These are phyloP conservation scores for Clarireedia sp. DNA, from an alignment of 2,329 filamentous ascomycete genomes.

Conservation along the genomic window DNA sequence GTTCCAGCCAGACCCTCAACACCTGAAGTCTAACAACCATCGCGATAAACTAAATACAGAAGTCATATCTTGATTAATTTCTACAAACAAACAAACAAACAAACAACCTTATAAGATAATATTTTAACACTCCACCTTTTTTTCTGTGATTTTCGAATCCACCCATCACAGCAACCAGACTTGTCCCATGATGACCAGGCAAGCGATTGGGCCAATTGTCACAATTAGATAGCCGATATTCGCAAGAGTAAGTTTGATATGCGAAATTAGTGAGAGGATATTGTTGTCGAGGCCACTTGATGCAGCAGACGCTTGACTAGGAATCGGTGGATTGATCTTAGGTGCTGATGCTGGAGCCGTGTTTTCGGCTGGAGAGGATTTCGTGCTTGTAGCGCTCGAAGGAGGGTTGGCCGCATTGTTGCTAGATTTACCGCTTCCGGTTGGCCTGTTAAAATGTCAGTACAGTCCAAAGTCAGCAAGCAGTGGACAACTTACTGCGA, in stretches of 20 bases:
- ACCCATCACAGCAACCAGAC: slow-evolving; percentile 3
- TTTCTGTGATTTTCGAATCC: background rate
- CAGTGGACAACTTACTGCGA: background rate
- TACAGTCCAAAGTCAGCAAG: background rate
- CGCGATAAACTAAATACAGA: too few relatives aligned
- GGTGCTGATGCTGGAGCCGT: slow-evolving; percentile 1
- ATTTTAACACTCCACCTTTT: background rate
- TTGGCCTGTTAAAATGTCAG: background rate
- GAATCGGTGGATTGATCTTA: slow-evolving; percentile 2
- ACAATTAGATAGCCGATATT: background rate
- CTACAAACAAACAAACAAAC: background rate
- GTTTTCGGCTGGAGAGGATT: slow-evolving; percentile 1
- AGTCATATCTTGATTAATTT: background rate
- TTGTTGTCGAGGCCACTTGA: slow-evolving; percentile 5
- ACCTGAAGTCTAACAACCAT: too few relatives aligned
- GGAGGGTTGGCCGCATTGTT: background rate
- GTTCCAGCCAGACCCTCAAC: too few relatives aligned
- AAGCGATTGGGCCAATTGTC: slow-evolving; percentile 1
- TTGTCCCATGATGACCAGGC: slow-evolving; percentile 3
- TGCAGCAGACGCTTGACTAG: slow-evolving; percentile 6
- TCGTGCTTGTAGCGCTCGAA: background rate
- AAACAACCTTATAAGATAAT: background rate
- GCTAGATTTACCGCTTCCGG: slow-evolving; percentile 1
- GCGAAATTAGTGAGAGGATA: background rate
- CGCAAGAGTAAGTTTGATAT: background rate